Evolutionary conservation across 2,329 filamentous ascomycete species (phyloP).

Genomic region (Botrytis galanthina): DNA sequence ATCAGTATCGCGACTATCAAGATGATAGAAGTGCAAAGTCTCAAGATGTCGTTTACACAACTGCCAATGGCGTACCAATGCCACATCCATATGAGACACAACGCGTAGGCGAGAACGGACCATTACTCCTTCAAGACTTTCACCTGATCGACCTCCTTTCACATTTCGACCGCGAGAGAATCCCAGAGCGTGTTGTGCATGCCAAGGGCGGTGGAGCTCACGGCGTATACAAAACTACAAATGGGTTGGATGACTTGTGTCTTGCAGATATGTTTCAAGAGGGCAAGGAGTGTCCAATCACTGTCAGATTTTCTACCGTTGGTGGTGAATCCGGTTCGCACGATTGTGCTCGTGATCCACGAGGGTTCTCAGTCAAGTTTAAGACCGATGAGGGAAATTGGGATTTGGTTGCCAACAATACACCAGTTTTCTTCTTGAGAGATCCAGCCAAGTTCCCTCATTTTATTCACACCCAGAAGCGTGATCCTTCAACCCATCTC

Average conservation of each 20-base stretch:
- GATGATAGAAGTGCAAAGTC: conserved; percentile 43
- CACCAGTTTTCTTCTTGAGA: conserved; percentile 72
- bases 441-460: conserved; percentile 72
- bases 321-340: conserved; percentile 70
- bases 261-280: conserved; percentile 53
- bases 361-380: conserved; percentile 73
- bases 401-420: conserved; percentile 71
- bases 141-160: conserved; percentile 60
- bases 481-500: conserved; percentile 67
- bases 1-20: conserved; percentile 43
- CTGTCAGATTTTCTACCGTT: conserved; percentile 71
- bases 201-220: conserved; percentile 58
- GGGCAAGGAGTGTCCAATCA: conserved; percentile 66
- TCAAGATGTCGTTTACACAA: conserved; percentile 49
- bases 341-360: conserved; percentile 69
- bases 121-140: conserved; percentile 57
- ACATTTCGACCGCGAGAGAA: conserved; percentile 59
- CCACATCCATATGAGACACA: conserved; percentile 58
- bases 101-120: conserved; percentile 45
- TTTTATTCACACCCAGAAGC: conserved; percentile 73
- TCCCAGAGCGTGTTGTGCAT: conserved; percentile 57
- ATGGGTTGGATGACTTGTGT: conserved; percentile 53
- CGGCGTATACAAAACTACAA: conserved; percentile 53
- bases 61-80: conserved; percentile 44
- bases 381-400: conserved; percentile 72